Conservation (phyloP, 2,329 filamentous ascomycete species). For the Ophiocordyceps sinensis region DNA sequence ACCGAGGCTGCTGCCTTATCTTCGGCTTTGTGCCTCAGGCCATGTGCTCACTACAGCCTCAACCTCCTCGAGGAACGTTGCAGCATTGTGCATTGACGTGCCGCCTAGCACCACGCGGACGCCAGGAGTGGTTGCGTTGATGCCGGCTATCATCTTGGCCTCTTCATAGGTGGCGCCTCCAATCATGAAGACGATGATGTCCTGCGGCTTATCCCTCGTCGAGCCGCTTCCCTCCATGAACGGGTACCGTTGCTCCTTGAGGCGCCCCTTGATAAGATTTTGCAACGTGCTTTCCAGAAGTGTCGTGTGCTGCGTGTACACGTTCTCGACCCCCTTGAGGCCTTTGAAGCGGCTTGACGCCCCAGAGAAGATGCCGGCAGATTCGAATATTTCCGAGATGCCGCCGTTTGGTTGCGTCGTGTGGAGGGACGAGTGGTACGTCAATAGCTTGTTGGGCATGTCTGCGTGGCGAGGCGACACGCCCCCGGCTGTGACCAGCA, state of each 20-base stretch:
- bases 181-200: slow-evolving; percentile 88
- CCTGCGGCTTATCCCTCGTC: slow-evolving; percentile 89
- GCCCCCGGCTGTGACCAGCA: slow-evolving; percentile 72
- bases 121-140: slow-evolving; percentile 83
- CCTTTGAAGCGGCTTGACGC: slow-evolving; percentile 83
- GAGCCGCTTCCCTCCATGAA: slow-evolving; percentile 81
- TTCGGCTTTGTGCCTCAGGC: slow-evolving; percentile 50
- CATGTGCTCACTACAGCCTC: slow-evolving; percentile 77
- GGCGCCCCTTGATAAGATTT: slow-evolving; percentile 79
- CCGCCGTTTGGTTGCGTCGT: slow-evolving; percentile 60
- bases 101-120: slow-evolving; percentile 81
- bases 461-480: slow-evolving; percentile 63
- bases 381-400: slow-evolving; percentile 85
- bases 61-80: slow-evolving; percentile 79
- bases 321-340: slow-evolving; percentile 93
- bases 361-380: slow-evolving; percentile 78
- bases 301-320: slow-evolving; percentile 95
- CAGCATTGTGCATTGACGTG: slow-evolving; percentile 77
- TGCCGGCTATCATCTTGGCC: slow-evolving; percentile 85
- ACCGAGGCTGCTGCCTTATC: background rate
- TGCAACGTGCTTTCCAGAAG: slow-evolving; percentile 77
- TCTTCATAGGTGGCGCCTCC: slow-evolving; percentile 94
- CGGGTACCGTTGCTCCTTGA: slow-evolving; percentile 79
- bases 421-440: slow-evolving; percentile 78
- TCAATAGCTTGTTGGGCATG: slow-evolving; percentile 66